Evolutionary conservation across 2,329 filamentous ascomycete species (phyloP).

Genomic region (Ophiostoma sp.): DNA sequence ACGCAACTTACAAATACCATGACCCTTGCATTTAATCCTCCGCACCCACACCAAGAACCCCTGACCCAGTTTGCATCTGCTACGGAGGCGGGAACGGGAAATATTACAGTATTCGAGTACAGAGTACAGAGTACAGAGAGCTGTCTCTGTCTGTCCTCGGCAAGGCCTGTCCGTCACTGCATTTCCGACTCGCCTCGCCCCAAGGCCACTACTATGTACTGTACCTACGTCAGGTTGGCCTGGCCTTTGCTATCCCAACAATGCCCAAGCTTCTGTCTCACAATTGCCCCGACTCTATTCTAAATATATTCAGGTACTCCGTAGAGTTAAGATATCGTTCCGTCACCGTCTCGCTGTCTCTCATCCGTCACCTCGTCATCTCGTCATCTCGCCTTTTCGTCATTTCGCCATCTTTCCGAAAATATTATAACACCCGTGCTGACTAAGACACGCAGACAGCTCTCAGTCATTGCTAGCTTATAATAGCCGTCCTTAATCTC

Average conservation of each 20-base stretch:
- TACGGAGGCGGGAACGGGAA: neutral
- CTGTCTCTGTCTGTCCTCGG: too few relatives aligned
- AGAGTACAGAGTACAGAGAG: too few relatives aligned
- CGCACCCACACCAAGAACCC: conserved; percentile 7
- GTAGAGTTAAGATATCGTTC: neutral
- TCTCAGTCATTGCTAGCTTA: neutral
- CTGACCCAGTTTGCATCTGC: conserved; percentile 6
- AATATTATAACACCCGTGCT: neutral
- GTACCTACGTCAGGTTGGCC: neutral
- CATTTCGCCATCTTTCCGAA: too few relatives aligned
- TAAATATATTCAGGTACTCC: neutral
- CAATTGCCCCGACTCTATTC: conserved; percentile 3
- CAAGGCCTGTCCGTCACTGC: too few relatives aligned
- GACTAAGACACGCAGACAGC: neutral
- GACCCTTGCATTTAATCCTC: conserved; percentile 7
- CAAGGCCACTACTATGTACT: neutral
- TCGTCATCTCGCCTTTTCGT: too few relatives aligned
- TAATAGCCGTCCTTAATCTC: neutral
- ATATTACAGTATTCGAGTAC: neutral
- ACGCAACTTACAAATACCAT: neutral
- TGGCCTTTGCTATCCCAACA: neutral
- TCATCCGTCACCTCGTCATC: too few relatives aligned
- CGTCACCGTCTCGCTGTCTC: too few relatives aligned
- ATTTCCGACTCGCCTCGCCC: too few relatives aligned
- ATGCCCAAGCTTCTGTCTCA: conserved; percentile 6